Conservation (phyloP, 306 rosid genomes). For the Abrus precatorius region DNA sequence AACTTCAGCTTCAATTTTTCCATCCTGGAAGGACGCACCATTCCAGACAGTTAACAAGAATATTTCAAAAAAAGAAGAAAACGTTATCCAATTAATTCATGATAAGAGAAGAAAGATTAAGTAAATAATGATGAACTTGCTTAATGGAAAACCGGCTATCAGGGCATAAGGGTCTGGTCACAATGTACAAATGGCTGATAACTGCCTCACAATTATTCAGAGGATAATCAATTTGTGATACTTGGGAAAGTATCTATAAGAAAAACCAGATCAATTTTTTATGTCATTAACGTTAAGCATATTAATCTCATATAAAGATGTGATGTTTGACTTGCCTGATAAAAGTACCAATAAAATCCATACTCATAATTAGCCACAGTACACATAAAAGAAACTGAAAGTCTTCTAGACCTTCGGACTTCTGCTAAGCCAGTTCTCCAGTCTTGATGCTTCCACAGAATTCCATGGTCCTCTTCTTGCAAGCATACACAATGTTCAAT, state of each 20-base stretch:
- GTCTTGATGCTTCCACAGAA: constrained; percentile 94
- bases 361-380: constrained; percentile 69
- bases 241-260: background rate
- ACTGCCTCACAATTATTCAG: constrained; percentile 11
- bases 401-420: constrained; percentile 87
- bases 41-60: constrained; percentile 33
- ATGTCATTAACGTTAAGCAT: constrained; percentile 11
- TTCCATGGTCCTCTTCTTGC: constrained; percentile 90
- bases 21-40: constrained; percentile 65
- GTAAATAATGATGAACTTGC: constrained; percentile 19
- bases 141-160: background rate
- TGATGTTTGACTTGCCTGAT: constrained; percentile 73
- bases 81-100: background rate
- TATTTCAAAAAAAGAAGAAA: background rate
- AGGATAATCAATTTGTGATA: background rate
- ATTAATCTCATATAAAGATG: background rate
- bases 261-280: background rate
- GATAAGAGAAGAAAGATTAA: constrained; percentile 7
- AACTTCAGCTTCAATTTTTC: constrained; percentile 43
- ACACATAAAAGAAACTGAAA: constrained; percentile 79
- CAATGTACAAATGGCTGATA: background rate
- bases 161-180: background rate
- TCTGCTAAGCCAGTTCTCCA: constrained; percentile 93
- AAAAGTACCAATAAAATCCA: constrained; percentile 70
- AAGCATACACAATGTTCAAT: constrained; percentile 82